These are phyloP conservation scores for Coemansia aciculifera DNA, from an alignment of 192 early-diverging fungal genomes.

Conservation along the genomic window DNA sequence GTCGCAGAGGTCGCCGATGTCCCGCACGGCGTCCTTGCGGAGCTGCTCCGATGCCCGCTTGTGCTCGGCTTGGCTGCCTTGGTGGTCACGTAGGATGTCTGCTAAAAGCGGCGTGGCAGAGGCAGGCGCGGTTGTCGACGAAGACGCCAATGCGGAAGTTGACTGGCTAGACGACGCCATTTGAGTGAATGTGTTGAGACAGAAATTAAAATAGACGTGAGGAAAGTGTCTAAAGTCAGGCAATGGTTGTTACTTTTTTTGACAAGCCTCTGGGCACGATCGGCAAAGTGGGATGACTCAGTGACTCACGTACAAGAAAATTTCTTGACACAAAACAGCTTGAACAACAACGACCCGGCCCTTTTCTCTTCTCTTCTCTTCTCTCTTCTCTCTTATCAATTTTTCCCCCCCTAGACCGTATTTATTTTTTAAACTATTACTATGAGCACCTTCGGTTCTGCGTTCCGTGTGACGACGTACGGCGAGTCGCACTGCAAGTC, in stretches of 20 bases:
- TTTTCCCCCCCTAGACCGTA: neutral
- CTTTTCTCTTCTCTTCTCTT: neutral
- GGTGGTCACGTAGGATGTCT: conserved; percentile 51
- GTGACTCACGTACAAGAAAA: no score
- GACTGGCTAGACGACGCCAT: conserved; percentile 19
- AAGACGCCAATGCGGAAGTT: neutral
- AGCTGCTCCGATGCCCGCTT: conserved; percentile 38
- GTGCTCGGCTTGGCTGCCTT: conserved; percentile 29
- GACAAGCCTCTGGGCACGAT: neutral
- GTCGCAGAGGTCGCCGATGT: conserved; percentile 49
- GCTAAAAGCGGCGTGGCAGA: conserved; percentile 13
- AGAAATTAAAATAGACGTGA: neutral
- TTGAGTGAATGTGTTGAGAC: neutral
- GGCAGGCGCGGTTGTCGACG: neutral
- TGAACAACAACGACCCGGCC: no score
- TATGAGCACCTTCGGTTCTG: conserved; percentile 84
- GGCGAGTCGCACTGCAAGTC: conserved; percentile 99
- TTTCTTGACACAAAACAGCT: no score
- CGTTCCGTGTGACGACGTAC: conserved; percentile 90
- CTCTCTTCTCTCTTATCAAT: neutral
- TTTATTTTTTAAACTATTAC: neutral
- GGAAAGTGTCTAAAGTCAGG: neutral
- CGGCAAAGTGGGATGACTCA: neutral
- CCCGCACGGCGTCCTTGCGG: conserved; percentile 33
- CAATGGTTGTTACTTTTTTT: neutral